Conservation (phyloP, 2,329 filamentous ascomycete species). For the Alternaria viburni region DNA sequence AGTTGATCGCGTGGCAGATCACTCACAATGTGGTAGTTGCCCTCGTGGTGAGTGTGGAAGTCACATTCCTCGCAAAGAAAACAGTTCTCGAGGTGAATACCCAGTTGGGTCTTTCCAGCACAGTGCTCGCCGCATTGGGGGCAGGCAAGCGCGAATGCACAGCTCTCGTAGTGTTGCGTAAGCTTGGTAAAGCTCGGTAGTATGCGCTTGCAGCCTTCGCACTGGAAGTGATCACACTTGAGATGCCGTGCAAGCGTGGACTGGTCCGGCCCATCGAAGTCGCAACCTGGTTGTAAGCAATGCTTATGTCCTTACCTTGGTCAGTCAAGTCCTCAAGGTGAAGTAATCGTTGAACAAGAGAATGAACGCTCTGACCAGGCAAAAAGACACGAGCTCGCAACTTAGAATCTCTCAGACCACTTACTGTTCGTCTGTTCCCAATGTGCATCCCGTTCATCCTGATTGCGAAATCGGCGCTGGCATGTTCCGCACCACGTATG, state of each 20-base stretch:
- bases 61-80: slow-evolving; percentile 30
- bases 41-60: slow-evolving; percentile 29
- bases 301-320: slow-evolving; percentile 31
- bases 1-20: not conserved
- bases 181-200: slow-evolving; percentile 39
- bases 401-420: not conserved
- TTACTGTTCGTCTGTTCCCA: slow-evolving; percentile 38
- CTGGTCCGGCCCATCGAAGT: slow-evolving; percentile 33
- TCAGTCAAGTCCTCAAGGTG: not conserved
- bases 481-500: slow-evolving; percentile 41
- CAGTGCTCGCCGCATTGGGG: slow-evolving; percentile 26
- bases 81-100: slow-evolving; percentile 29
- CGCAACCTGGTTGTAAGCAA: slow-evolving; percentile 41
- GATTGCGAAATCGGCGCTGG: slow-evolving; percentile 33
- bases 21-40: slow-evolving; percentile 31
- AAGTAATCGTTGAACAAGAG: not conserved
- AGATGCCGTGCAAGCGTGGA: slow-evolving; percentile 31
- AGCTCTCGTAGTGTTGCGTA: slow-evolving; percentile 28
- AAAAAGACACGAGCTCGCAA: not conserved
- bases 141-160: slow-evolving; percentile 26
- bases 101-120: slow-evolving; percentile 25
- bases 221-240: slow-evolving; percentile 39
- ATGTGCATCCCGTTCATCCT: slow-evolving; percentile 42
- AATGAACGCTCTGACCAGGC: not conserved
- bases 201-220: slow-evolving; percentile 36